These are phyloP conservation scores for Clavispora fructus DNA, from an alignment of 805 yeast species.

Conservation along the genomic window DNA sequence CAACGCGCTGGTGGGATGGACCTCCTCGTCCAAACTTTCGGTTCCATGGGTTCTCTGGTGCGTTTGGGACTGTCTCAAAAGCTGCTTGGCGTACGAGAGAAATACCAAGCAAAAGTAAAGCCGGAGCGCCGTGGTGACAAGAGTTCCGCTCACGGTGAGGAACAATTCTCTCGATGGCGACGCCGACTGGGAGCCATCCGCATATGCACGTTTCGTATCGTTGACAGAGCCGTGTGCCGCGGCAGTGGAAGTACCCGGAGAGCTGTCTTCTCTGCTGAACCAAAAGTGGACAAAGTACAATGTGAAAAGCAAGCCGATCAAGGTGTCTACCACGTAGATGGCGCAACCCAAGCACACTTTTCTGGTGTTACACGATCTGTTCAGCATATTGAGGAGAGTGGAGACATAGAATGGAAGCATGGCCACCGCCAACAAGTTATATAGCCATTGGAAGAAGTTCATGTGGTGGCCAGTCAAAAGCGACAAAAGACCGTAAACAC, in stretches of 20 bases:
- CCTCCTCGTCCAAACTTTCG: slow-evolving; percentile 22
- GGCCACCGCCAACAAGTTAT: slow-evolving; percentile 60
- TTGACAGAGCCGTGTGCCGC: neutral
- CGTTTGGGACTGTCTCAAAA: slow-evolving; percentile 37
- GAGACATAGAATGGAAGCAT: slow-evolving; percentile 60
- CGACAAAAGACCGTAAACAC: slow-evolving; percentile 81
- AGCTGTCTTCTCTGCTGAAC: slow-evolving; percentile 51
- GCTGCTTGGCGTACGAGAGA: slow-evolving; percentile 53
- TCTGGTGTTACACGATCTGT: slow-evolving; percentile 49
- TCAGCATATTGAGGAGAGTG: slow-evolving; percentile 43
- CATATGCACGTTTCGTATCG: neutral
- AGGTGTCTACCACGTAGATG: slow-evolving; percentile 62
- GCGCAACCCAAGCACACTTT: slow-evolving; percentile 59
- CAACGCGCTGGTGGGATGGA: slow-evolving; percentile 15
- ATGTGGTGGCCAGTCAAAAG: slow-evolving; percentile 86
- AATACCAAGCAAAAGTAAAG: slow-evolving; percentile 57
- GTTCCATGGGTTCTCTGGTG: slow-evolving; percentile 20
- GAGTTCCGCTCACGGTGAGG: slow-evolving; percentile 47
- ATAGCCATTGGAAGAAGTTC: slow-evolving; percentile 75
- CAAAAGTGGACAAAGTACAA: slow-evolving; percentile 69
- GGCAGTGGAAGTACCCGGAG: slow-evolving; percentile 13
- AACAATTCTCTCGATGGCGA: slow-evolving; percentile 51
- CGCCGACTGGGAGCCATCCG: slow-evolving; percentile 51
- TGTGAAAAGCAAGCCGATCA: slow-evolving; percentile 63
- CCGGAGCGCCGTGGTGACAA: slow-evolving; percentile 44